Evolutionary conservation across 1,284 basidiomycete genomes (phyloP).

Genomic region (Sanghuangporus sanghuang): DNA sequence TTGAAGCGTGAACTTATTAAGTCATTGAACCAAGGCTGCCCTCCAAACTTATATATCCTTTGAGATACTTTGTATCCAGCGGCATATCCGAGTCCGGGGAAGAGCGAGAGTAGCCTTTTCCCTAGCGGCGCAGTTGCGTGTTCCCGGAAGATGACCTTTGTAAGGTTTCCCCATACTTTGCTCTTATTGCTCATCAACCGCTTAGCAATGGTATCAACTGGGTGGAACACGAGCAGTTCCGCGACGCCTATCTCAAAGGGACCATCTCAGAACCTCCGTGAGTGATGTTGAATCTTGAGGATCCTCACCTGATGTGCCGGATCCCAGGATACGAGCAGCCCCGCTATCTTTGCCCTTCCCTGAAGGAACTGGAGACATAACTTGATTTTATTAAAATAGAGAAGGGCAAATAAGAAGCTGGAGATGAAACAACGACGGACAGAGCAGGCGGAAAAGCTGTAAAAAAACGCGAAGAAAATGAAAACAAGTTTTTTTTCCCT

Average conservation of each 20-base stretch:
- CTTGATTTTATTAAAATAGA: background rate
- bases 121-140: constrained; percentile 65
- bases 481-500: background rate
- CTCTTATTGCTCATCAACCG: constrained; percentile 96
- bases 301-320: constrained; percentile 81
- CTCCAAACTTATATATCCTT: constrained; percentile 97
- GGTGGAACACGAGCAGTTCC: constrained; percentile 89
- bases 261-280: background rate
- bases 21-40: constrained; percentile 97
- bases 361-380: constrained; percentile 8
- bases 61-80: constrained; percentile 96
- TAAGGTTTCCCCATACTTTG: constrained; percentile 61
- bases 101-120: constrained; percentile 85
- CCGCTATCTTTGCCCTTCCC: constrained; percentile 74
- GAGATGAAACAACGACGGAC: background rate
- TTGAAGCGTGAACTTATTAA: constrained; percentile 78
- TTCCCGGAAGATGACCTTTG: constrained; percentile 84
- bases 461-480: background rate
- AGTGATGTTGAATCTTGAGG: background rate
- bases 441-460: background rate
- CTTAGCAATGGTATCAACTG: constrained; percentile 95
- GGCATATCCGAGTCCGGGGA: constrained; percentile 97
- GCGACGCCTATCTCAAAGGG: constrained; percentile 65
- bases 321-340: constrained; percentile 87
- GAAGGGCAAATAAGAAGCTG: background rate